Base-by-base conservation (phyloP, 139 green algal genomes). In the Picochlorum sp. region DNA sequence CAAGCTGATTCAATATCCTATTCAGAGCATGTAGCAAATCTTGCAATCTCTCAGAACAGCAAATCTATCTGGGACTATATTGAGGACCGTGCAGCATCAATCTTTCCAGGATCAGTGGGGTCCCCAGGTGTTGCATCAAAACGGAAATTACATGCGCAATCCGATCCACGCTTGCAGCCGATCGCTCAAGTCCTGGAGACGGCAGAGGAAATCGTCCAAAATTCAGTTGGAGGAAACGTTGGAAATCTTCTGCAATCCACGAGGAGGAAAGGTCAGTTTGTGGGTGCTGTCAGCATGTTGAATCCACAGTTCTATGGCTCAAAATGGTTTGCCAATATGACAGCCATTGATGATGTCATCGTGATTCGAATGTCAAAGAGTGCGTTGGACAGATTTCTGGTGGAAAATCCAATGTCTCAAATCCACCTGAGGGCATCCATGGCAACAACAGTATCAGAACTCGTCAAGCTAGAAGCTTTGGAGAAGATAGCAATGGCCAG, bases 341-440 rank as follows among this genome's bases (percentile, higher is more conserved):
- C 73, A 58, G 71, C 71, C 2, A 32, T n/a, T 5, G 69, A 56
- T 7, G 37, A 73, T 11, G 64, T 77, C 20, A 34, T 58, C 37
- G 46, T 41, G 5, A 54, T 76, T 32, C 30, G 20, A 46, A 72
- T 77, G 64, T 65, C 49, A 4, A 52, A 30, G 18, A 50, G 41
- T 49, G 71, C 65, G 6, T 65, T 77, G 57, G 71, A 69, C 24
- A 8, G 14, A 10, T 77, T 77, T 34, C 38, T 77, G 47, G 34
- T 65, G 62, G 65, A 77, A 24, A 69, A 77, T 65, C 71, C 71
- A 52, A 57, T 77, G 57, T 64, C 65, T n/a, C 71, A 77, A 59
- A 65, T 77, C 37, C 58, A 73, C 52, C 24, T 77, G 47, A 57
- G 71, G 9, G 71, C 71, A 30, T 45, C 24, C 21, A 72, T 77